Conservation (phyloP, 805 yeast species). For the Teunomyces pallodes region DNA sequence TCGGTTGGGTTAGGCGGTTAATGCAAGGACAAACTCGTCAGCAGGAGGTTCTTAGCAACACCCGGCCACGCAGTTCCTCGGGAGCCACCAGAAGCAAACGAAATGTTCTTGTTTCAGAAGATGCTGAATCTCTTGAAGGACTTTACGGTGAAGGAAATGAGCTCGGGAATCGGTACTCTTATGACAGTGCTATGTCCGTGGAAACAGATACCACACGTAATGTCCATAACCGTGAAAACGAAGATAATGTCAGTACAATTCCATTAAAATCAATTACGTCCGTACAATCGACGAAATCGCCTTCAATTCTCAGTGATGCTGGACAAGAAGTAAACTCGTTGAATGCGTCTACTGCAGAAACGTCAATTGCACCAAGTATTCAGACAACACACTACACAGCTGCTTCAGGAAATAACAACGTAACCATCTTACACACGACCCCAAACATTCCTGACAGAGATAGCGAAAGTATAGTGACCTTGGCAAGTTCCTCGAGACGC, state of each 20-base stretch:
- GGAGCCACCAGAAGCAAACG: neutral
- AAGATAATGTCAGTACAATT: constrained; percentile 46
- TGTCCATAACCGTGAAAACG: constrained; percentile 1
- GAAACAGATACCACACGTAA: neutral
- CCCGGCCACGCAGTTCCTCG: constrained; percentile 3
- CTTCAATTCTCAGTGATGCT: constrained; percentile 34
- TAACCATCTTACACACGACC: neutral
- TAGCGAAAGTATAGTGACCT: constrained; percentile 42
- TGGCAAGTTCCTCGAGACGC: constrained; percentile 41
- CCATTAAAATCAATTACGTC: constrained; percentile 48
- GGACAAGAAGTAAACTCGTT: constrained; percentile 28
- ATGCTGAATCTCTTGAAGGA: neutral
- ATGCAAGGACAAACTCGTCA: constrained; percentile 35
- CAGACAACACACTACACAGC: constrained; percentile 11
- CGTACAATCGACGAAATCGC: constrained; percentile 37
- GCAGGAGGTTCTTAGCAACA: constrained; percentile 9
- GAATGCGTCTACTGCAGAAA: constrained; percentile 48
- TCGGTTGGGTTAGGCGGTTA: constrained; percentile 40
- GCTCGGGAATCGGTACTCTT: neutral
- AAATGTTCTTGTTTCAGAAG: neutral
- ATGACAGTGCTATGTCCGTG: neutral
- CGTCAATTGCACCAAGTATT: constrained; percentile 47
- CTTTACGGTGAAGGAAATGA: neutral
- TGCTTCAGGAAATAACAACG: neutral
- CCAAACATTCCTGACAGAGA: constrained; percentile 27